Evolutionary conservation across 2,329 filamentous ascomycete genomes (phyloP), one percentile per base, ranked within the genome.

Genomic region (Tolypocladium tropicale): DNA sequence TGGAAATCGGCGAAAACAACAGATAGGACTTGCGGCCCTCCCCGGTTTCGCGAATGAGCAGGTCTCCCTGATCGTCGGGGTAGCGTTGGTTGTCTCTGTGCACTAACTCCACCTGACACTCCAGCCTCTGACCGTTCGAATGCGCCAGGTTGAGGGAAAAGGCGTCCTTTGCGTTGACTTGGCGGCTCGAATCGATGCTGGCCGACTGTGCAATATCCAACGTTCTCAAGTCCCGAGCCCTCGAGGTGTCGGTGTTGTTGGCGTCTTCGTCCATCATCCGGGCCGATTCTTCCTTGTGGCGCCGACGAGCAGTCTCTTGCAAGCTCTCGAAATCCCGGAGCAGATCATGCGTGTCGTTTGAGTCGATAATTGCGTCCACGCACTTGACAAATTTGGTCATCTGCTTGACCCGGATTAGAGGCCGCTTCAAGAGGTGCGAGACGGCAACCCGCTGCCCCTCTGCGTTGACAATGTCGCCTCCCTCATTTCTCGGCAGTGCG

Each of bases 31-130:
- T 83, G 16, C 87, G 84, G 6, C 81, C 79, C 54, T 83, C 81
- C 49, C 91, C 90, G n/a, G 91, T 84, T 70, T 97, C 92, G 62
- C 93, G 92, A 56, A 99, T 87, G 25, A 99, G 80, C n/a, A 99
- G 69, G 69, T 99, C 94, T 7, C 93, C 91, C 52, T 81, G 76
- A 59, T 86, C 82, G 3, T 81, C 81, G 37, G 81, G 78, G 52
- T 82, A 81, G n/a, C 80, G 77, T 28, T 84, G 78, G 63, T 90
- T 90, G 66, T 97, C 93, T 66, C 94, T 84, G 61, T 93, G 81
- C 16, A 97, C 79, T 33, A 99, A 69, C 68, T 99, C 94, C 18
- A 96, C 83, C 63, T 89, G 88, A 67, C 94, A 96, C 64, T 90
- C 90, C 49, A 99, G 79, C 58, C 91, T 80, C 68, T 97, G 93